phyloP scores from a whole-genome alignment of 2,329 filamentous ascomycete genomes.

The Pseudonectria buxi region DNA sequence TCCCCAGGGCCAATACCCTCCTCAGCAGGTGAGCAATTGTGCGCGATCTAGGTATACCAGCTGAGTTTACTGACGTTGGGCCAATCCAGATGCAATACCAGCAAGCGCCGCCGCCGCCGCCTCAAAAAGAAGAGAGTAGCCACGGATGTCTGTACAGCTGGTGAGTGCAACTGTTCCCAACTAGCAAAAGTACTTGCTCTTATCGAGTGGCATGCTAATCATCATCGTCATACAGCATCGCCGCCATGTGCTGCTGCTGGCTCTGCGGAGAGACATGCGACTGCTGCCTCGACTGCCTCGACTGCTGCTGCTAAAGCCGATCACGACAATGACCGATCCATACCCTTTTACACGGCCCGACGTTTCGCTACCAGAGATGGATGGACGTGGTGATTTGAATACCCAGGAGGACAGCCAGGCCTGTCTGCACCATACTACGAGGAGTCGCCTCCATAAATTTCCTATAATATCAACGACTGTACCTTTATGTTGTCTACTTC shows the following conservation, averaged over 20 bases:
- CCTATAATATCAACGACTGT: too few species aligned
- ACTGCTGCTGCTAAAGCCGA: constrained; percentile 30
- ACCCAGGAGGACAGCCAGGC: too few species aligned
- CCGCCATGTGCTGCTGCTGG: constrained; percentile 38
- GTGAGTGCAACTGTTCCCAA: constrained; percentile 15
- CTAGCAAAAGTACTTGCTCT: too few species aligned
- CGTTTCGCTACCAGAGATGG: too few species aligned
- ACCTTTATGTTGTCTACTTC: too few species aligned
- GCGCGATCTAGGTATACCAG: background rate
- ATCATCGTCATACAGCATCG: constrained; percentile 21
- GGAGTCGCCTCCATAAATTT: too few species aligned
- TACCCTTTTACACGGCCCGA: too few species aligned
- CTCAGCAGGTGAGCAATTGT: constrained; percentile 16
- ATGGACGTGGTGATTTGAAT: too few species aligned
- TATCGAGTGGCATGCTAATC: background rate
- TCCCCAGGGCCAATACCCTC: constrained; percentile 18
- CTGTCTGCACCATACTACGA: too few species aligned
- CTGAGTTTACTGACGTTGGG: too few species aligned
- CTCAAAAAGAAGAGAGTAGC: constrained; percentile 32
- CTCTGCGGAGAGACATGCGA: constrained; percentile 38
- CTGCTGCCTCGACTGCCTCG: constrained; percentile 35
- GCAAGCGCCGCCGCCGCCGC: constrained; percentile 24
- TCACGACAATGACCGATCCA: too few species aligned
- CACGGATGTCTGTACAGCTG: constrained; percentile 35
- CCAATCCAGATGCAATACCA: constrained; percentile 26